Base-by-base conservation (phyloP, 129 eudicot genomes). In the Scalesia atractyloides region DNA sequence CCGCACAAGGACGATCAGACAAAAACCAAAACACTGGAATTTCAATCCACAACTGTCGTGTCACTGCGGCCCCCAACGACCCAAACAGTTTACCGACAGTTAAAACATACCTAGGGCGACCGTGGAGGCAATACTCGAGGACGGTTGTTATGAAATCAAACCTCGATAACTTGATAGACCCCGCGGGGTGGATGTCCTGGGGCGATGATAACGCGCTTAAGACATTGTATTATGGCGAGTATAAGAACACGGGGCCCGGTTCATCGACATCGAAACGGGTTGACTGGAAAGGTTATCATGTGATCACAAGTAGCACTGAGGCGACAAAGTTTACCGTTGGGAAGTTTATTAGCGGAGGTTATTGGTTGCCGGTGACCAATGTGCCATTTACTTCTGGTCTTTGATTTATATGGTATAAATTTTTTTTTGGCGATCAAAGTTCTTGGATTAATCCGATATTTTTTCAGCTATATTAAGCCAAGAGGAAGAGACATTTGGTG, bases 141-240 rank as follows among this genome's bases (percentile, higher is more conserved):
- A 81, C 88, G 16, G 91, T 86, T 33, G 67, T 80, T 57, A 73
- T 86, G 77, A 80, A 71, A 61, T 68, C 86, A 0, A 68, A 13
- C n/a, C 37, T 86, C 19, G 88, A 74, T 53, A 48, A 80, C 9
- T 46, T 80, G 61, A 78, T 86, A 14, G 74, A 80, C 20, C 84
- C 88, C 2, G 79, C 76, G 0, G 91, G 91, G 16, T 83, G 91
- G 91, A 18, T 77, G 64, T 67, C 83, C 2, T 86, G 88, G 88
- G 72, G 72, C 17, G 86, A 86, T 1, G 75, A 46, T 63, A 80
- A 75, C 14, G 86, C 80, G 1, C 66, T 86, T 5, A 74, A 48
- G 30, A 80, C 86, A 0, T 61, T 83, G 79, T 86, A 83, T 48
- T 85, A 82, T 22, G 90, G 86, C 0, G 90, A 85, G 75, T 86